Base-by-base conservation (phyloP, 129 eudicot species). In the Helianthus tuberosus region DNA sequence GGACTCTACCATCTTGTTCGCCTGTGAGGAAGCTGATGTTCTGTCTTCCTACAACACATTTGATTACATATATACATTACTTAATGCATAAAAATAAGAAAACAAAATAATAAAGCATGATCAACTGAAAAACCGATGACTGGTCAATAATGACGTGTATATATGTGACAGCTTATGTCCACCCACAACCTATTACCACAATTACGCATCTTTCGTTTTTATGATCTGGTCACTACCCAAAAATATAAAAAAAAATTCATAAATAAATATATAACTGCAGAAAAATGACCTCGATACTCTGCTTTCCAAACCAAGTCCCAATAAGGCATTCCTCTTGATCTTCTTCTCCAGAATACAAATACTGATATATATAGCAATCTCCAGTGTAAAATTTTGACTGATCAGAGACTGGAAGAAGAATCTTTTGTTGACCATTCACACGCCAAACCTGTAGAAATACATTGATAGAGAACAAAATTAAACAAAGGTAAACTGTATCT, bases 321-420 rank as follows among this genome's bases (percentile, higher is more conserved):
- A 89, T 62, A 8, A 92, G 88, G 72, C 80, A 43, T 27, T 92
- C 97, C 54, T 92, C 97, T 38, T 75, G 84, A 8, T 78, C 90
- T 46, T 78, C 90, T 46, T 89, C 87, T 53, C 89, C 97, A 52
- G 89, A 79, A 73, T 85, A 91, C 27, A 90, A 69, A 78, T 91
- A 91, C 72, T 86, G 96, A 60, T 86, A 84, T 47, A 91, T 86
- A 52, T 89, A 91, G 82, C 97, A 91, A 62, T 91, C 97, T 74
- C 96, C 97, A 83, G 89, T 86, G 64, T 82, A 89, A 73, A 91
- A 86, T 64, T 89, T 91, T 66, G 90, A 75, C 86, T 80, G 88
- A 3, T 86, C 92, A 11, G 87, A 7, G 51, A 73, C 82, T 44
- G 84, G 38, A 71, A 92, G 91, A 66, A 82, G 86, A 39, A 81